Percentiles rank a stretch among this genome's conserved stretches.
Evolutionary conservation across 306 rosid genomes (phyloP).

Genomic region (Fagus sylvatica): DNA sequence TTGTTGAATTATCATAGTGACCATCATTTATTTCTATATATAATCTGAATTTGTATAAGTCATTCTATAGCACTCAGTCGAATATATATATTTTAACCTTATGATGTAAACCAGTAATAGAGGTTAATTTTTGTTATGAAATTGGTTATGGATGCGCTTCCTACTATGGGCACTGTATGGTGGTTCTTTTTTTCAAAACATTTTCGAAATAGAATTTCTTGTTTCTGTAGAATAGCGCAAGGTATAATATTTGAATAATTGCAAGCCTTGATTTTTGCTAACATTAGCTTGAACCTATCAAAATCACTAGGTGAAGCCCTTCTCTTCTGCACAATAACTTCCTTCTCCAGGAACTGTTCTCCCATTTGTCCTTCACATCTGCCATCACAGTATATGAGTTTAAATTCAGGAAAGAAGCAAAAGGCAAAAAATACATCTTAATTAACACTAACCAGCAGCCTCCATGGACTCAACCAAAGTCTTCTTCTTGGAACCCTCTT

Average conservation of each 20-base stretch:
- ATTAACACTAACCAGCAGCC: slow-evolving; percentile 37
- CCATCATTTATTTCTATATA: no score
- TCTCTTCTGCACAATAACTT: slow-evolving; percentile 49
- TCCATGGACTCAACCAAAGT: slow-evolving; percentile 45
- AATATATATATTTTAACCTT: no score
- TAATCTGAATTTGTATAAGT: no score
- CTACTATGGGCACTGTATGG: no score
- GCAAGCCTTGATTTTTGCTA: slow-evolving; percentile 52
- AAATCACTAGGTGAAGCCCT: slow-evolving; percentile 51
- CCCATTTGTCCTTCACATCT: slow-evolving; percentile 62
- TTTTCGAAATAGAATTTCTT: no score
- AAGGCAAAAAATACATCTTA: background rate
- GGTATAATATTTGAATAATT: background rate
- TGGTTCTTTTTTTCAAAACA: no score
- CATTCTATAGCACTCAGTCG: no score
- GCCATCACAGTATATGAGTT: slow-evolving; percentile 3
- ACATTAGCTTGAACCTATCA: slow-evolving; percentile 60
- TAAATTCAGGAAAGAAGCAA: background rate
- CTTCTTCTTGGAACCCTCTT: slow-evolving; percentile 51
- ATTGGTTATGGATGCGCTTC: no score
- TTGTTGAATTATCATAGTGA: no score
- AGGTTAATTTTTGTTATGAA: no score
- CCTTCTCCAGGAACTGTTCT: slow-evolving; percentile 61
- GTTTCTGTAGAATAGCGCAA: no score
- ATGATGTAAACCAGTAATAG: no score